Base-by-base conservation (phyloP, 192 early-diverging fungal species). In the Entomortierella chlamydospora region DNA sequence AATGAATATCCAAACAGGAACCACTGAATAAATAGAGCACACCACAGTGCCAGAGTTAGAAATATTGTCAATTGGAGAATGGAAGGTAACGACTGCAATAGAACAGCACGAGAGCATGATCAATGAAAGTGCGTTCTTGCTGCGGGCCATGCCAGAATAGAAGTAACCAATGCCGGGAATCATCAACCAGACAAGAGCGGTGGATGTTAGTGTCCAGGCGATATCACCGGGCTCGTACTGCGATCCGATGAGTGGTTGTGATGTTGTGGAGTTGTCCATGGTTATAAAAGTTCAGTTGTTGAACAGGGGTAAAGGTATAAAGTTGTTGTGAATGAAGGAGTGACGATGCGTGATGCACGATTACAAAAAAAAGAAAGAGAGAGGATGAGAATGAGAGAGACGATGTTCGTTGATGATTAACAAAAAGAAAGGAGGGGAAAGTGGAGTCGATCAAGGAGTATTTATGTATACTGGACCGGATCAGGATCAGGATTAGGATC, bases 111-210 rank as follows among this genome's bases (percentile, higher is more conserved):
- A 94, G 55, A 95, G 83, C 85, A 97, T 91, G 42, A 98, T 91
- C 63, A 99, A 76, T 7, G 94, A 94, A n/a, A 99, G 89, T 2
- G 95, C 92, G 87, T 97, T 97, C 85, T 99, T 99, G 73, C 88
- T 87, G 26, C 96, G 86, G 13, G 93, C 90, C 91, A 98, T 91
- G 33, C 98, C 98, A 61, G 94, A 94, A 87, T 99, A 99, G 68
- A 98, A 96, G 83, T 96, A 91, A 12, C 95, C 96, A 30, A 99
- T 90, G 33, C 95, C 97, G 1, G 97, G 97, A 23, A 91, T 90
- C 96, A 99, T 99, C 64, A 99, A 84, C 82, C 96, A 95, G 31
- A 99, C 95, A 23, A 97, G 81, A 1, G 91, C 92, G 5, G 95
- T 85, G 30, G 87, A 85, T 33, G 87, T 60, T 29, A 95, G 77